Evolutionary conservation across 75 land plant species (phyloP), one percentile per base, ranked within the genome.

Genomic region (Adiantum capillusveneris): DNA sequence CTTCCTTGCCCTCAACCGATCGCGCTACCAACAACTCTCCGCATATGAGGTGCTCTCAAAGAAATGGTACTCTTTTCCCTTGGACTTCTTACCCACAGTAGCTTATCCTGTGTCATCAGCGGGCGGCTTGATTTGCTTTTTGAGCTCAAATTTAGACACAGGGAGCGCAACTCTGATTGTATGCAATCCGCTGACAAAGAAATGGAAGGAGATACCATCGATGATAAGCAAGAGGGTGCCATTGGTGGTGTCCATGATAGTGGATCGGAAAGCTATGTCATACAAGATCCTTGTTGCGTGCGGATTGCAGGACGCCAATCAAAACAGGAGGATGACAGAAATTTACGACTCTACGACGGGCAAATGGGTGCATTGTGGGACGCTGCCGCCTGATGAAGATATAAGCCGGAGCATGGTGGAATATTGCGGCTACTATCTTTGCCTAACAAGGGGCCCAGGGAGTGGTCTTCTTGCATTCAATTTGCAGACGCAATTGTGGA

Each of bases 91-190:
- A 2, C 63, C 63, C 17, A 34, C 63, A 11, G 44, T 41, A 2
- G 63, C 43, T 6, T 75, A 81, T 20, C 88, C 93, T 44, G 85
- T 84, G 42, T 85, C 93, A n/a, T 65, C 93, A 18, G 51, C 88
- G 12, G 79, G 73, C 11, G 93, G 93, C 0, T 44, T 88, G 28
- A 29, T 88, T 25, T 81, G 93, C 46, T 88, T 80, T 72, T 45
- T 67, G 11, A 54, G 71, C 1, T 25, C 63, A 3, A 37, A 61
- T 12, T 44, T 20, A 6, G 43, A 24, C 22, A 49, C 64, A 3
- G 89, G 82, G 0, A 57, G 75, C 17, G 37, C 61, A 25, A 46
- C 34, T 17, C 69, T 79, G 43, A 53, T 67, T 20, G 75, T 82
- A 26, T 67, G 68, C 76, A 88, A 85, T 59, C 93, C 85, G 1